Percentiles rank a stretch among this genome's conserved stretches.
phyloP scores from a whole-genome alignment of 2,329 filamentous ascomycete genomes.

The Penicillium frequentans region DNA sequence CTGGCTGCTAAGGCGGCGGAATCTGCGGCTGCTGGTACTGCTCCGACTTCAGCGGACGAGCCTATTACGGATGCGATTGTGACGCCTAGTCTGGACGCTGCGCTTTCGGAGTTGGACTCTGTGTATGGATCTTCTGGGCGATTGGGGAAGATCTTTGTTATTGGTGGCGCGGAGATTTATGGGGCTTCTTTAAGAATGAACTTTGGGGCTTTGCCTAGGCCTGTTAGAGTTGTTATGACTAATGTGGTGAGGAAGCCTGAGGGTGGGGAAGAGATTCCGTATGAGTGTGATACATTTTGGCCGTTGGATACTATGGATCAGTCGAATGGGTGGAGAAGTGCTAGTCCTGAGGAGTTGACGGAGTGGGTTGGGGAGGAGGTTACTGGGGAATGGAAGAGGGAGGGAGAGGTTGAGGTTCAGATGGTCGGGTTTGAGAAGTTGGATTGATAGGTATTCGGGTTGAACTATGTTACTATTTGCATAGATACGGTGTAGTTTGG shows the following conservation, averaged over 20 bases:
- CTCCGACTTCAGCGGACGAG: slow-evolving; percentile 4
- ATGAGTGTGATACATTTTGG: slow-evolving; percentile 52
- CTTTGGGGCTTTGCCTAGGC: slow-evolving; percentile 3
- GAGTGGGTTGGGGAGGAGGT: slow-evolving; percentile 47
- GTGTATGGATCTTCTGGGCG: slow-evolving; percentile 21
- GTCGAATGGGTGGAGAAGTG: slow-evolving; percentile 34
- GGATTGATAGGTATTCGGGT: neutral
- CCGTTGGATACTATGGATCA: slow-evolving; percentile 38
- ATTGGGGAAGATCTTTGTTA: slow-evolving; percentile 72
- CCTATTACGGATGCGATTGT: slow-evolving; percentile 47
- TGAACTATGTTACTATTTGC: neutral
- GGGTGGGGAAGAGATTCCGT: slow-evolving; percentile 28
- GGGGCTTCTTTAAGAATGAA: slow-evolving; percentile 58
- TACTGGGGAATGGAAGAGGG: slow-evolving; percentile 45
- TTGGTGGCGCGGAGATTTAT: slow-evolving; percentile 89
- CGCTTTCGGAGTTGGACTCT: slow-evolving; percentile 46
- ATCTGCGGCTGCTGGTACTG: slow-evolving; percentile 2
- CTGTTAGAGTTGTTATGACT: slow-evolving; percentile 42
- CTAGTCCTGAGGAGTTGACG: slow-evolving; percentile 33
- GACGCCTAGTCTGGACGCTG: slow-evolving; percentile 59
- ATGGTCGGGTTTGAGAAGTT: slow-evolving; percentile 45
- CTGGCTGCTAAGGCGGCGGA: slow-evolving; percentile 19
- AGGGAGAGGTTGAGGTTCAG: slow-evolving; percentile 52
- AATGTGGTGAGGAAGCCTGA: slow-evolving; percentile 33
- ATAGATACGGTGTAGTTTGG: neutral